These are phyloP conservation scores for Macrocybe gigantea DNA, from an alignment of 768 basidiomycete genomes.

Conservation along the genomic window DNA sequence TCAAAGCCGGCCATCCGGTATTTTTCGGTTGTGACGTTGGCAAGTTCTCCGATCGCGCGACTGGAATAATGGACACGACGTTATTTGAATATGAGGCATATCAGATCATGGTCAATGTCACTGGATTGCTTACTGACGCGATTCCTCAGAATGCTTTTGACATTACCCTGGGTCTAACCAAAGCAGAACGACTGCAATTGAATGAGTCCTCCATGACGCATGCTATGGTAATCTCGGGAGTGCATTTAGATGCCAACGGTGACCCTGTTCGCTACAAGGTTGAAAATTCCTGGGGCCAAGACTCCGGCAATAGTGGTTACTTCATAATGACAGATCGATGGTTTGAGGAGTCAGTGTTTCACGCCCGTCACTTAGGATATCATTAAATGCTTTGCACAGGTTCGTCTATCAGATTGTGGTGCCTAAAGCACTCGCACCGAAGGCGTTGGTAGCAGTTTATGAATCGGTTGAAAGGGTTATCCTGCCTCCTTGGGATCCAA, in stretches of 20 bases:
- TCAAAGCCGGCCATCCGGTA: constrained; percentile 84
- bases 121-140: neutral
- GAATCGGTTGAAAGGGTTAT: constrained; percentile 61
- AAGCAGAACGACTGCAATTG: constrained; percentile 78
- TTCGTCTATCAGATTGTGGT: constrained; percentile 94
- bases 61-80: constrained; percentile 84
- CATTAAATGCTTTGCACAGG: constrained; percentile 25
- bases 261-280: constrained; percentile 89
- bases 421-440: constrained; percentile 72
- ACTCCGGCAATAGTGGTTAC: constrained; percentile 75
- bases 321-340: constrained; percentile 90
- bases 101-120: neutral
- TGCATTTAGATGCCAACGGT: constrained; percentile 74
- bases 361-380: neutral
- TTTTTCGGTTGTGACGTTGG: constrained; percentile 99
- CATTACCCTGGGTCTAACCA: constrained; percentile 72
- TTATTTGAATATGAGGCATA: constrained; percentile 78
- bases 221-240: constrained; percentile 91
- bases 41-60: constrained; percentile 62
- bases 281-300: constrained; percentile 92
- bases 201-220: constrained; percentile 92
- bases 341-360: constrained; percentile 75
- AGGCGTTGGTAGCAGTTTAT: constrained; percentile 75
- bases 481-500: constrained; percentile 90
- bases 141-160: constrained; percentile 67